Conservation (phyloP, 164 flowering plant genomes). For the Nymphaea thermarum region DNA sequence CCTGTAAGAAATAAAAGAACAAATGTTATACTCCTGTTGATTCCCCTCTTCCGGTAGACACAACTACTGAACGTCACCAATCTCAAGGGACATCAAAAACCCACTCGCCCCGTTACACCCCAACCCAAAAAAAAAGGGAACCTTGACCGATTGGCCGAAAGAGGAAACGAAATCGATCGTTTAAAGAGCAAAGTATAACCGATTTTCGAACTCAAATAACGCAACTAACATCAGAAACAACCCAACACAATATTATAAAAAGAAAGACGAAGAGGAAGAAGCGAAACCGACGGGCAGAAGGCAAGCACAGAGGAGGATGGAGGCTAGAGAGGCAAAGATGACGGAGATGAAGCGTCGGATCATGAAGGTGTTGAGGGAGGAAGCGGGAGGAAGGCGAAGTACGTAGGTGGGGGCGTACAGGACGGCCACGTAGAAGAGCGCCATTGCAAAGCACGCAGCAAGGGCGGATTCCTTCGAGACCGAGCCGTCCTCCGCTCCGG, state of each 20-base stretch:
- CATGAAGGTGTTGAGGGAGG: constrained; percentile 42
- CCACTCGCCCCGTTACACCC: no score
- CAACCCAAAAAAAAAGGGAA: neutral
- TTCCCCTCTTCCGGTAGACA: no score
- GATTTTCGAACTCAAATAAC: no score
- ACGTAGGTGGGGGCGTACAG: constrained; percentile 70
- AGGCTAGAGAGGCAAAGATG: constrained; percentile 39
- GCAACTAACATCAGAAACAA: neutral
- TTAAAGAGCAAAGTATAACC: no score
- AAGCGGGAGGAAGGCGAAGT: constrained; percentile 69
- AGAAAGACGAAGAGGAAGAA: neutral
- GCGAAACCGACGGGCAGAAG: constrained; percentile 50
- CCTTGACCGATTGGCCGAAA: neutral
- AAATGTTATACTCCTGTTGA: no score
- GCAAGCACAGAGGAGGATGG: constrained; percentile 33
- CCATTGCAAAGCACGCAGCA: constrained; percentile 47
- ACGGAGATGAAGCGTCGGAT: constrained; percentile 81
- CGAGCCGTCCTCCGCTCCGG: constrained; percentile 7
- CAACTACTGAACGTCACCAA: no score
- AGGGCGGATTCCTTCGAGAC: constrained; percentile 40
- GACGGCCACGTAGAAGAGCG: constrained; percentile 62
- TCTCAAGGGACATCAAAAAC: no score
- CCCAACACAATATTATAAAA: neutral
- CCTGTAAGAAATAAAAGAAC: no score
- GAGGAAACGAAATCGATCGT: neutral